Base-by-base conservation (phyloP, 78 protist species). In the Dictyostelium purpureum region DNA sequence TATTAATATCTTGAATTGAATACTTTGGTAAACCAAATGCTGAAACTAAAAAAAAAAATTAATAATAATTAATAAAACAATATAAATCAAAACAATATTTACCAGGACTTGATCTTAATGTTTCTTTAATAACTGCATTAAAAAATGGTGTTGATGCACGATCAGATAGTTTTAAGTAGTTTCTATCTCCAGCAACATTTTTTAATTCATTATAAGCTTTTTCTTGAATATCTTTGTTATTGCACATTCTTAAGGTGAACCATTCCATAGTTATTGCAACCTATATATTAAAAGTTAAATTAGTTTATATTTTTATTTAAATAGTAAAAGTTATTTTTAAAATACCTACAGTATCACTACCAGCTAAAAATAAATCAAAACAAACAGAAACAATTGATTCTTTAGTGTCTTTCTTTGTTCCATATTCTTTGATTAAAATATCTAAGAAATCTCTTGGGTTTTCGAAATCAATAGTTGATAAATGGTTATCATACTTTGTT, bases 191-290 rank as follows among this genome's bases (percentile, higher is more conserved):
- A 0, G 1, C 38, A 18, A 33, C 6, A 12, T 10, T 10, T 10
- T 5, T 11, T 26, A 78, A 24, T 51, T 80, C 89, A 2, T 3
- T 9, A 6, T 1, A 37, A 2, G 24, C 28, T 2, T 67, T 67
- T 67, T 80, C 89, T 52, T 80, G 89, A 38, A 65, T 24, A 1
- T 80, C 89, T 67, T 38, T 43, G 51, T 80, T 31, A 12, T 80
- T 67, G 2, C 11, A 7, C 89, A 80, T 80, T 21, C 11, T n/a
- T 14, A 80, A 11, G 0, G 51, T 4, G 45, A 80, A 67, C 76
- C 65, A 80, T 37, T 28, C 35, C 5, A 80, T 18, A 28, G 65
- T 49, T 24, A 9, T n/a, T 19, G 70, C 24, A 80, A 40, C 26
- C 0, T n/a, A n/a, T n/a, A n/a, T n/a, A n/a, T n/a, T n/a, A n/a